These are phyloP conservation scores for Exophiala sideris DNA, from an alignment of 2,329 filamentous ascomycete genomes.

Conservation along the genomic window DNA sequence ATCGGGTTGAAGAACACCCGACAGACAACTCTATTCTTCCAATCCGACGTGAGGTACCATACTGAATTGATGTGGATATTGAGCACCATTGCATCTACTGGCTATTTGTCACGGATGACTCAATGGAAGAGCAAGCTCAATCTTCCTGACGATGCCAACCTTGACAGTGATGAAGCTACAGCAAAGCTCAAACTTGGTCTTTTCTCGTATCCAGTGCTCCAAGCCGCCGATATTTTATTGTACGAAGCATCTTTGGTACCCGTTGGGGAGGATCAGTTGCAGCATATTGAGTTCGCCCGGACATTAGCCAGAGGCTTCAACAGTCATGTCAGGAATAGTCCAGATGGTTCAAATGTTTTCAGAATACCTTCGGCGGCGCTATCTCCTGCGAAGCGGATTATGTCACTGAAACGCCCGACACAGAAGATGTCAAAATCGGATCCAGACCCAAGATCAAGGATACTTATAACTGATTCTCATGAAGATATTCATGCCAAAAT, in stretches of 20 bases:
- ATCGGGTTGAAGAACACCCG: slow-evolving; percentile 73
- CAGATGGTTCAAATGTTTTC: slow-evolving; percentile 45
- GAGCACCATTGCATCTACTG: slow-evolving; percentile 85
- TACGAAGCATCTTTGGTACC: slow-evolving; percentile 90
- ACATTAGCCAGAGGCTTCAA: slow-evolving; percentile 88
- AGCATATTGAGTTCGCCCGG: slow-evolving; percentile 90
- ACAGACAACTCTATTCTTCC: slow-evolving; percentile 74
- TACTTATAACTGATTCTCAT: slow-evolving; percentile 72
- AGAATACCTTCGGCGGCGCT: slow-evolving; percentile 67
- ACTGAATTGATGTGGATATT: slow-evolving; percentile 96
- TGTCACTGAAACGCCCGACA: slow-evolving; percentile 75
- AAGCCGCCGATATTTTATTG: slow-evolving; percentile 89
- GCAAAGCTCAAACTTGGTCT: slow-evolving; percentile 76
- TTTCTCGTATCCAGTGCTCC: slow-evolving; percentile 93
- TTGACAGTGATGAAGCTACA: slow-evolving; percentile 57
- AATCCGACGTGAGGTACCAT: slow-evolving; percentile 73
- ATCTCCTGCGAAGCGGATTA: slow-evolving; percentile 77
- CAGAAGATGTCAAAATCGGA: slow-evolving; percentile 95
- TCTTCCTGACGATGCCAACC: slow-evolving; percentile 56
- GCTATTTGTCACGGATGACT: slow-evolving; percentile 96
- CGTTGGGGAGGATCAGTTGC: slow-evolving; percentile 90
- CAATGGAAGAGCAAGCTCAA: slow-evolving; percentile 94
- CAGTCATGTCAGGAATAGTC: slow-evolving; percentile 53
- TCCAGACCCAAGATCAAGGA: slow-evolving; percentile 66
- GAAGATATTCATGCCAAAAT: slow-evolving; percentile 67